These are phyloP conservation scores for Quercus variabilis DNA, from an alignment of 306 rosid genomes.

Conservation along the genomic window DNA sequence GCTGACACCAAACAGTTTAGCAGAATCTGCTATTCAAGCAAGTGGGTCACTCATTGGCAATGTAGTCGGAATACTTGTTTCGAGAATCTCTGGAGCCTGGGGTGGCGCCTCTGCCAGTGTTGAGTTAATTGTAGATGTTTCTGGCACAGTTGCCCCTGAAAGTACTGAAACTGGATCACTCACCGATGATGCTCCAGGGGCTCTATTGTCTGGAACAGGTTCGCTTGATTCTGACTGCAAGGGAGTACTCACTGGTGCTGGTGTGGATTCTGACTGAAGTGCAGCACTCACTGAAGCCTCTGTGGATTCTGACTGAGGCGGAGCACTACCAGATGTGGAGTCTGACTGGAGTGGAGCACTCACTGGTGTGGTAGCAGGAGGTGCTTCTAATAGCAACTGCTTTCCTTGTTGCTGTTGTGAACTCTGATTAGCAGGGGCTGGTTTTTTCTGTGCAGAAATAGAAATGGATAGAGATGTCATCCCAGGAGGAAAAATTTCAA, in stretches of 20 bases:
- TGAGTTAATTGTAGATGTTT: conserved; percentile 21
- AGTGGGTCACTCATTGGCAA: conserved; percentile 29
- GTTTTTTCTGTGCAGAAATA: conserved; percentile 69
- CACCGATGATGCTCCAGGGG: conserved; percentile 32
- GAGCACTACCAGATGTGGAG: conserved; percentile 38
- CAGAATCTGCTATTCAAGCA: conserved; percentile 29
- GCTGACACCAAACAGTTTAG: conserved; percentile 2
- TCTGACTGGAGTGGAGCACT: conserved; percentile 41
- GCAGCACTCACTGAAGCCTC: conserved; percentile 31
- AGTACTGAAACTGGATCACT: conserved; percentile 33
- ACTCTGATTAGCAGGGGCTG: conserved; percentile 50
- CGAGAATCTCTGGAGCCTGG: conserved; percentile 30
- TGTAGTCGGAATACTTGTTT: conserved; percentile 24
- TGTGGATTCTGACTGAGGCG: conserved; percentile 23
- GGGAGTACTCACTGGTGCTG: background rate
- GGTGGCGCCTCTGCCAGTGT: conserved; percentile 38
- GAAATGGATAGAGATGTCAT: conserved; percentile 74
- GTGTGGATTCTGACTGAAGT: conserved; percentile 15
- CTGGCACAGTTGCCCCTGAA: conserved; percentile 33
- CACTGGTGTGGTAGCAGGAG: conserved; percentile 43
- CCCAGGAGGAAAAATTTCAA: conserved; percentile 95
- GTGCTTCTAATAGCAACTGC: conserved; percentile 79
- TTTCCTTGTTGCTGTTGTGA: conserved; percentile 57
- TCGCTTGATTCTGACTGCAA: conserved; percentile 38
- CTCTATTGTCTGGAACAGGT: conserved; percentile 18